Base-by-base conservation (phyloP, 805 yeast species). In the Zygosaccharomyces gambellarensis region DNA sequence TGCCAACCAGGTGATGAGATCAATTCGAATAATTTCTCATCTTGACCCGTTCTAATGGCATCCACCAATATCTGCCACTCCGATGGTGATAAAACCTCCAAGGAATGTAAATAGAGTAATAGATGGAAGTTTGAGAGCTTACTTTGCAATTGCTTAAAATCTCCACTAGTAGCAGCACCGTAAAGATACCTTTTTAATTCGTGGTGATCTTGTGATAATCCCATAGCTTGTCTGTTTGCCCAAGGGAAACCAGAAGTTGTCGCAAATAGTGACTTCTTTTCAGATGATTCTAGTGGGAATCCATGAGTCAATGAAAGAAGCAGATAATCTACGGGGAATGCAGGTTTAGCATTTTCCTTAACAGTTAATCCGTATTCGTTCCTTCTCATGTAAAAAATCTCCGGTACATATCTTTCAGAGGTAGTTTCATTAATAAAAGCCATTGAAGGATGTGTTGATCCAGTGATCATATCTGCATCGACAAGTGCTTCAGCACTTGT, bases 241-340 rank as follows among this genome's bases (percentile, higher is more conserved):
- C 90, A 79, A 1, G 94, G 82, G 71, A 88, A 90, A 3, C 69
- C 65, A 30, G 62, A 64, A 14, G 62, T 57, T 0, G 74, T 60
- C 7, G 65, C 65, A 67, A 87, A 85, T 10, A 36, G 14, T 1
- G 30, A 31, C 1, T 36, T 36, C 7, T 34, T 31, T 7, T 53
- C 54, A 54, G 76, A 46, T 3, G 50, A 36, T 1, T 55, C 58
- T 53, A 82, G 79, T 1, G 96, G 96, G 77, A 94, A 92, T 2
- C 98, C 97, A 66, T 94, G 98, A 4, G 95, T 84, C 53, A 92
- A 70, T 2, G 97, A 83, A 0, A 92, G 95, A 46, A 94, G 69
- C 51, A 90, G 67, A 63, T 87, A 90, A 52, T 90, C 97, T n/a
- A 86, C 90, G 1, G 97, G 97, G 65, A 90, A 87, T 22, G 94